Conservation (phyloP, 129 eudicot genomes). For the Centella asiatica region DNA sequence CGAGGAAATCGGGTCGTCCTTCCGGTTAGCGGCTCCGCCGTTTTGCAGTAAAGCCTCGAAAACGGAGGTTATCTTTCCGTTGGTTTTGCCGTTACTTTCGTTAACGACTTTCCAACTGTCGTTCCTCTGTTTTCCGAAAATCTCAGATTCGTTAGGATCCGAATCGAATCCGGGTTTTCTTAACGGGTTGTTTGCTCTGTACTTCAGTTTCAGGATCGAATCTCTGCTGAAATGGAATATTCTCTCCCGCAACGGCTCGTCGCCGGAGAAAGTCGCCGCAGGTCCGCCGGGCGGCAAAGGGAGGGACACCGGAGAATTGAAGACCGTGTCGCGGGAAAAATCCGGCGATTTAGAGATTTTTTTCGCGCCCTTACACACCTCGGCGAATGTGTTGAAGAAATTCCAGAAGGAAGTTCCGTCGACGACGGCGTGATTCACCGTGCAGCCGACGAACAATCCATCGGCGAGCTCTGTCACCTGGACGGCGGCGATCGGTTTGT, state of each 20-base stretch:
- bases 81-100: slow-evolving; percentile 24
- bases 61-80: slow-evolving; percentile 21
- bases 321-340: slow-evolving; percentile 49
- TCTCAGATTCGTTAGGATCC: slow-evolving; percentile 19
- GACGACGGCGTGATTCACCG: slow-evolving; percentile 71
- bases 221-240: slow-evolving; percentile 67
- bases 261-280: slow-evolving; percentile 63
- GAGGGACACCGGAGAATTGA: slow-evolving; percentile 52
- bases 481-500: slow-evolving; percentile 59
- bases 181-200: slow-evolving; percentile 46
- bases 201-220: slow-evolving; percentile 52
- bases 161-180: slow-evolving; percentile 27
- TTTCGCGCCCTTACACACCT: slow-evolving; percentile 33
- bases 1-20: slow-evolving; percentile 43
- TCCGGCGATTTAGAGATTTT: slow-evolving; percentile 41
- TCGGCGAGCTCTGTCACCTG: slow-evolving; percentile 72
- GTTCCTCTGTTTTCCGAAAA: slow-evolving; percentile 30
- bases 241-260: slow-evolving; percentile 64
- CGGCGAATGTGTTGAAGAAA: slow-evolving; percentile 78
- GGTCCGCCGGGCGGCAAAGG: slow-evolving; percentile 61
- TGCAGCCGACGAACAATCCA: slow-evolving; percentile 62
- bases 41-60: neutral
- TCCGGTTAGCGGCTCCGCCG: slow-evolving; percentile 3
- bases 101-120: slow-evolving; percentile 25
- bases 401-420: slow-evolving; percentile 91